These are phyloP conservation scores for Aspergillus piperis DNA, from an alignment of 2,329 filamentous ascomycete species.

Conservation along the genomic window DNA sequence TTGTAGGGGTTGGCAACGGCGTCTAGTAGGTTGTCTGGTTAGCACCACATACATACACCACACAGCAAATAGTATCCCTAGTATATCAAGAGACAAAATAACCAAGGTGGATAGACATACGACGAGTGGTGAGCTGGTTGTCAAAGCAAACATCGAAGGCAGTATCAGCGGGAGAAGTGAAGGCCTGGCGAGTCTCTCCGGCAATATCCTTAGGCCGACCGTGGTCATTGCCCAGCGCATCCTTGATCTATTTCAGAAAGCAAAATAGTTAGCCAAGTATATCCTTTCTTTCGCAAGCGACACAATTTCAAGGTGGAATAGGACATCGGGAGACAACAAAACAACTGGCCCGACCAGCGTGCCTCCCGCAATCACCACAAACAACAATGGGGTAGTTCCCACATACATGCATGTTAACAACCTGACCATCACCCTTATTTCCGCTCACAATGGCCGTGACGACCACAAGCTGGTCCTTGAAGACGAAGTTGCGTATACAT, in stretches of 20 bases:
- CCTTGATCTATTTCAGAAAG: conserved; percentile 69
- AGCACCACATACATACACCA: background rate
- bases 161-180: conserved; percentile 87
- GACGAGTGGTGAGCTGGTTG: conserved; percentile 68
- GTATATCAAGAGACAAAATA: background rate
- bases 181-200: conserved; percentile 89
- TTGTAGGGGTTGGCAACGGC: conserved; percentile 58
- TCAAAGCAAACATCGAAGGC: conserved; percentile 97
- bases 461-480: conserved; percentile 87
- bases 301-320: conserved; percentile 8
- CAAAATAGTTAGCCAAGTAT: conserved; percentile 13
- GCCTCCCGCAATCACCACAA: background rate
- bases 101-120: conserved; percentile 54
- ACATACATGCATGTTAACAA: conserved; percentile 86
- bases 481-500: conserved; percentile 96
- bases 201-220: conserved; percentile 85
- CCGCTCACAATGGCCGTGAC: conserved; percentile 88
- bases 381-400: background rate
- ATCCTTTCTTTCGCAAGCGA: background rate
- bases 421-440: conserved; percentile 86
- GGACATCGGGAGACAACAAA: background rate
- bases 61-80: background rate
- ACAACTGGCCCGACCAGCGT: background rate
- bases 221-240: conserved; percentile 95
- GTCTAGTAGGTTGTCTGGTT: conserved; percentile 25